These are phyloP conservation scores for Glutinoglossum americanum DNA, from an alignment of 495 filamentous ascomycete genomes.

Conservation along the genomic window DNA sequence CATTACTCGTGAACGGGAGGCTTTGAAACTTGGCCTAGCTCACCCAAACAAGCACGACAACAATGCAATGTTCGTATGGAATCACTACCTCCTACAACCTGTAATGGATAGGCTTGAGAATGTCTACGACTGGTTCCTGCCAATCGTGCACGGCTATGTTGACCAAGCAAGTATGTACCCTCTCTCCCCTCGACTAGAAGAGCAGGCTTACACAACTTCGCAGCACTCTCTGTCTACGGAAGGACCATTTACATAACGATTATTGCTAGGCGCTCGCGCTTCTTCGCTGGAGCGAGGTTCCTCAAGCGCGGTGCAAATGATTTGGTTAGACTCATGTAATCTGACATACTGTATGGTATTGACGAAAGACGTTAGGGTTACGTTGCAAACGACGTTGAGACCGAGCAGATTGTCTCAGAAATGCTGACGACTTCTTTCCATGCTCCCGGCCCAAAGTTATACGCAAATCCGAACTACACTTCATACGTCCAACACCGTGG, in stretches of 20 bases:
- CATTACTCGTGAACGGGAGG: constrained; percentile 58
- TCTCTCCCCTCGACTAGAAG: constrained; percentile 3
- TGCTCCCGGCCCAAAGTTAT: constrained; percentile 65
- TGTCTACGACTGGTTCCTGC: constrained; percentile 87
- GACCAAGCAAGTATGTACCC: constrained; percentile 45
- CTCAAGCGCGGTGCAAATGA: constrained; percentile 92
- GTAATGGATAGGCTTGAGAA: constrained; percentile 48
- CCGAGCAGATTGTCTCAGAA: constrained; percentile 94
- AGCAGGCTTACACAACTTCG: not conserved
- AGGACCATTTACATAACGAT: constrained; percentile 75
- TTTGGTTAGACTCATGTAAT: constrained; percentile 21
- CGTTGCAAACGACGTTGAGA: constrained; percentile 98
- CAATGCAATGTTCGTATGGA: constrained; percentile 97
- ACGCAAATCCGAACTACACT: constrained; percentile 75
- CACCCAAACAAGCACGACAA: constrained; percentile 39
- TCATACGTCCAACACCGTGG: constrained; percentile 94
- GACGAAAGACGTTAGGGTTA: constrained; percentile 37
- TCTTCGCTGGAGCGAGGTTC: constrained; percentile 87
- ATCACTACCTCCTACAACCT: constrained; percentile 67
- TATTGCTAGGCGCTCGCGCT: constrained; percentile 77
- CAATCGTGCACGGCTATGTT: constrained; percentile 89
- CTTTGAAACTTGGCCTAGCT: constrained; percentile 37
- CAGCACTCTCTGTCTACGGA: constrained; percentile 62
- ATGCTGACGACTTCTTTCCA: constrained; percentile 88
- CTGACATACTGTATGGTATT: constrained; percentile 1